Percentiles rank a stretch among this genome's conserved stretches.
phyloP scores from a whole-genome alignment of 1,284 basidiomycete species.

The Puccinia coronata region DNA sequence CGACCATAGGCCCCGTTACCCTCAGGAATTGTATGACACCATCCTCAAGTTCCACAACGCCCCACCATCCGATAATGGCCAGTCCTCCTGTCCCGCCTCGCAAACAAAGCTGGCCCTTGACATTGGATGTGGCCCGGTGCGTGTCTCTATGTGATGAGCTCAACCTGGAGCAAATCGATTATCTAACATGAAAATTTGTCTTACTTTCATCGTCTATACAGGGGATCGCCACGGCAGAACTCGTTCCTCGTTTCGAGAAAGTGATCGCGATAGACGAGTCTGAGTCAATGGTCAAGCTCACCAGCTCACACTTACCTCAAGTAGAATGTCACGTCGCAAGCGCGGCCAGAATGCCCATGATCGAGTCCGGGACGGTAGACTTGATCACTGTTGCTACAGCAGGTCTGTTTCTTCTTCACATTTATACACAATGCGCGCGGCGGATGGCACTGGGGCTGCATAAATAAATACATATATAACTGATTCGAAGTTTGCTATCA shows the following conservation, averaged over 20 bases:
- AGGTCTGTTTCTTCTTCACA: conserved; percentile 4
- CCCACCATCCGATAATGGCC: neutral
- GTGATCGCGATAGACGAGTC: conserved; percentile 37
- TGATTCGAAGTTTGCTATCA: too few relatives aligned
- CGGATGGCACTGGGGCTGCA: neutral
- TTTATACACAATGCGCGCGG: too few relatives aligned
- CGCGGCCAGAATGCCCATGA: conserved; percentile 8
- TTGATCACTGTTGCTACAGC: conserved; percentile 26
- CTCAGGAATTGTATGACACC: conserved; percentile 8
- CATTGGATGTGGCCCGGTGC: conserved; percentile 36
- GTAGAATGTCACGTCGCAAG: conserved; percentile 25
- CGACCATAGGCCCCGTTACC: conserved; percentile 33
- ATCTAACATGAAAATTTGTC: too few relatives aligned
- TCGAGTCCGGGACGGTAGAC: conserved; percentile 31
- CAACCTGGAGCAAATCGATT: neutral
- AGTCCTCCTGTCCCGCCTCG: neutral
- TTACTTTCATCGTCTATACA: neutral
- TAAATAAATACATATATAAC: too few relatives aligned
- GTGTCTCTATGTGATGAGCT: neutral
- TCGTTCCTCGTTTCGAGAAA: conserved; percentile 26
- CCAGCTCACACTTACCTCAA: conserved; percentile 14
- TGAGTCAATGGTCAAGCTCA: conserved; percentile 8
- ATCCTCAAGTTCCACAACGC: conserved; percentile 31
- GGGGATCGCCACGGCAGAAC: conserved; percentile 29
- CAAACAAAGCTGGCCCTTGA: conserved; percentile 29